Base-by-base conservation (phyloP, 805 yeast genomes). In the Ogataea angusta region DNA sequence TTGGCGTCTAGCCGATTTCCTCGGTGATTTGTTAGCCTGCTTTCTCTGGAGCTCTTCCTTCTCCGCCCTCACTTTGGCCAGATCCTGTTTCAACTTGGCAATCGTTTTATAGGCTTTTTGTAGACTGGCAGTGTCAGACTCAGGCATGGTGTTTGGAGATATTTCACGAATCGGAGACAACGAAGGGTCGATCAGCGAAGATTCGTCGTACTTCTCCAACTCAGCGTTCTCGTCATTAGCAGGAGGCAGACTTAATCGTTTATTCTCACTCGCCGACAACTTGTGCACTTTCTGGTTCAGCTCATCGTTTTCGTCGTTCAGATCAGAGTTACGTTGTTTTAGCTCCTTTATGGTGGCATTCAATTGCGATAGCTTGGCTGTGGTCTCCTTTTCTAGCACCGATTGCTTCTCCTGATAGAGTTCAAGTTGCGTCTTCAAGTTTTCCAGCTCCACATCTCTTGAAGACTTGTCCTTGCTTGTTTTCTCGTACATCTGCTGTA, bases 221-320 rank as follows among this genome's bases (percentile, higher is more conserved):
- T 63, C 59, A 8, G 47, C 46, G 7, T 45, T 47, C 10, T 42
- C 43, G 2, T 24, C 30, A 16, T 36, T 38, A 6, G 23, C 8
- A 16, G 37, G 38, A 3, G 46, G 42, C 13, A 31, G 18, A 10
- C 35, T 21, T 26, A 40, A 39, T 3, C 41, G 43, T 19, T 24
- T 38, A 3, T 34, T n/a, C 15, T 59, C 61, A 16, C 55, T 43
- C n/a, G 36, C 36, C 10, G 38, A 16, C 23, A 57, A 23, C 21
- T 30, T 49, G 46, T 40, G 53, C 51, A 53, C 65, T 49, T 58
- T 71, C 66, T 46, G 65, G 58, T 52, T 76, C 40, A 82, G 64
- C 16, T 68, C 67, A 48, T 80, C 85, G 59, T 83, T 83, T 54
- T 82, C 89, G 51, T 81, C 83, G 56, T 83, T 84, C 45, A 84